Conservation (phyloP, 371 early-diverging fungal genomes). For the Blastocladiella emersonii region DNA sequence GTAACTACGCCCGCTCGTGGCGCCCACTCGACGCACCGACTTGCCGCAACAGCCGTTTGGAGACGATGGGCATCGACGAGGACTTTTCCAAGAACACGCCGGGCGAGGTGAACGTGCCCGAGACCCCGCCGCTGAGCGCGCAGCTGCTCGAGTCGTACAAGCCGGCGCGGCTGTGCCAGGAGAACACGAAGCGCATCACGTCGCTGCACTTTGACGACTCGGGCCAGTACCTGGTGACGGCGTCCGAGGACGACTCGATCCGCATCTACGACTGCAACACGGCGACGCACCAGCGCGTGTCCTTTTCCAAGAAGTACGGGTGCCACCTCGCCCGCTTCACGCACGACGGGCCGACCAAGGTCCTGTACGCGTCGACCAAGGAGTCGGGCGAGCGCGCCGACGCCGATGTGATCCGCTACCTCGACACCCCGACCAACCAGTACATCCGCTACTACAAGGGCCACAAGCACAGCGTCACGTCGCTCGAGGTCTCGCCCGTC, state of each 20-base stretch:
- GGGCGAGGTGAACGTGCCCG: no score
- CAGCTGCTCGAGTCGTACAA: background rate
- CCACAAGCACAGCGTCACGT: conserved; percentile 56
- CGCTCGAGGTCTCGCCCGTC: conserved; percentile 60
- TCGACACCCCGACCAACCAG: conserved; percentile 82
- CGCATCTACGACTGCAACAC: conserved; percentile 56
- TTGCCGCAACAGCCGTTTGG: no score
- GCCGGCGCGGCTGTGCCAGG: conserved; percentile 49
- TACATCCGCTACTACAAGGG: conserved; percentile 83
- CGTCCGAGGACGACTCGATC: conserved; percentile 65
- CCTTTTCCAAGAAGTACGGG: conserved; percentile 66
- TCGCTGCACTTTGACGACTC: conserved; percentile 61
- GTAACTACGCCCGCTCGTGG: no score
- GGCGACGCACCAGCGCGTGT: conserved; percentile 25
- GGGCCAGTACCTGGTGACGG: conserved; percentile 41
- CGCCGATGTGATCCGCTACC: conserved; percentile 53
- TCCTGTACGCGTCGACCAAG: conserved; percentile 84
- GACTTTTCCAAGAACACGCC: no score
- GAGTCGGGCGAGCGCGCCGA: background rate
- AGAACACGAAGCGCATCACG: conserved; percentile 45
- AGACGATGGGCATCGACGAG: no score
- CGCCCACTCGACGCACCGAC: no score
- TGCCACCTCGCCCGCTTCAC: conserved; percentile 71
- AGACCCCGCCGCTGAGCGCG: background rate
- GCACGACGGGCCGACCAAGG: conserved; percentile 42